phyloP scores from a whole-genome alignment of 129 eudicot species.

The Apium graveolens region DNA sequence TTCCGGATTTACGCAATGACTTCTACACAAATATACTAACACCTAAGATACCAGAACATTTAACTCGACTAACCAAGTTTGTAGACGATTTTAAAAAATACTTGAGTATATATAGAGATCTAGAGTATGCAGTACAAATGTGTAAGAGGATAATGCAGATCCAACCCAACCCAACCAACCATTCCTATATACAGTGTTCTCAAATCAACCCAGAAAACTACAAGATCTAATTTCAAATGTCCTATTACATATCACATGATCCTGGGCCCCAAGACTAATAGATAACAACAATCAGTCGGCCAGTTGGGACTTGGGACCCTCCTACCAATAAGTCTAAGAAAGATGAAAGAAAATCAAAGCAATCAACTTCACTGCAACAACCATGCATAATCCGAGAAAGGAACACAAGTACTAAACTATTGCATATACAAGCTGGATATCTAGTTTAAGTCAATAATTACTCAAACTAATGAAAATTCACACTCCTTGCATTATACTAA shows the following conservation, averaged over 20 bases:
- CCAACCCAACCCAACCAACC: slow-evolving; percentile 12
- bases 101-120: slow-evolving; percentile 16
- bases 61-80: not conserved
- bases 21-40: not conserved
- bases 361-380: slow-evolving; percentile 33
- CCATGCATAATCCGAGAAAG: slow-evolving; percentile 26
- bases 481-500: slow-evolving; percentile 4
- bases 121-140: slow-evolving; percentile 13
- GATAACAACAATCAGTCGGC: slow-evolving; percentile 21
- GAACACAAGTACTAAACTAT: not conserved
- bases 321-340: slow-evolving; percentile 31
- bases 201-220: slow-evolving; percentile 11
- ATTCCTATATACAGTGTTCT: slow-evolving; percentile 3
- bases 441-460: not conserved
- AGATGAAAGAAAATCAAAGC: slow-evolving; percentile 23
- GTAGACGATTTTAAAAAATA: not conserved
- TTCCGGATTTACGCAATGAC: not conserved
- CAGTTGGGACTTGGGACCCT: slow-evolving; percentile 49
- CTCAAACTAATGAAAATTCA: slow-evolving; percentile 12
- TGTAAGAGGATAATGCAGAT: slow-evolving; percentile 25
- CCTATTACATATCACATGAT: slow-evolving; percentile 46
- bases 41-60: not conserved
- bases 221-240: slow-evolving; percentile 38
- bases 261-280: slow-evolving; percentile 31
- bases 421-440: slow-evolving; percentile 6